Conservation (phyloP, 2,329 filamentous ascomycete species). For the Cladorrhinum sp. region DNA sequence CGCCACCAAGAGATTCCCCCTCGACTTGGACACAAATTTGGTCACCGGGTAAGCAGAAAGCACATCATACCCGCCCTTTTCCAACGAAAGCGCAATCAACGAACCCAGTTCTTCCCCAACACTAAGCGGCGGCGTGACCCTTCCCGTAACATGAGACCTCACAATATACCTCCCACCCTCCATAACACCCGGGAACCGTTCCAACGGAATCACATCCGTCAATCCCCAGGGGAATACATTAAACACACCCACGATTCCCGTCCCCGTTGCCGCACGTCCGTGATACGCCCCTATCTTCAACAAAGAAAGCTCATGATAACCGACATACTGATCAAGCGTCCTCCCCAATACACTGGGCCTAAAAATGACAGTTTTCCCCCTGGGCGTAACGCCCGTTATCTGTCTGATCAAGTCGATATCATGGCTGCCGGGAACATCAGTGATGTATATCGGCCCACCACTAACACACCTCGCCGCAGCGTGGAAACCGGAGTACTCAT, state of each 20-base stretch:
- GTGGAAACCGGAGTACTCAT: slow-evolving; percentile 75
- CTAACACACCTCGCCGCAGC: slow-evolving; percentile 86
- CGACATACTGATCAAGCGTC: slow-evolving; percentile 68
- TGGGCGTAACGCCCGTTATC: slow-evolving; percentile 72
- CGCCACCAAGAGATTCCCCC: slow-evolving; percentile 53
- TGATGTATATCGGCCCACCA: slow-evolving; percentile 92
- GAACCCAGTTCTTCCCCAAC: slow-evolving; percentile 40
- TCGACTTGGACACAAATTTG: slow-evolving; percentile 48
- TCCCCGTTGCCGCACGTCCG: slow-evolving; percentile 63
- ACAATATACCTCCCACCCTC: slow-evolving; percentile 63
- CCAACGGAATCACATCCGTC: slow-evolving; percentile 67
- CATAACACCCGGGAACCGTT: slow-evolving; percentile 69
- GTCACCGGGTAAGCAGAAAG: slow-evolving; percentile 69
- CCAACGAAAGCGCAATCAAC: slow-evolving; percentile 62
- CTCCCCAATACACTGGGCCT: slow-evolving; percentile 73
- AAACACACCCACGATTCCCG: slow-evolving; percentile 78
- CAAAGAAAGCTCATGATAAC: slow-evolving; percentile 69
- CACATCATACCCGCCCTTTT: slow-evolving; percentile 72
- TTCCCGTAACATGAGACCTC: slow-evolving; percentile 66
- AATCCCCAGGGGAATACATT: slow-evolving; percentile 66
- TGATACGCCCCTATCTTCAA: slow-evolving; percentile 79
- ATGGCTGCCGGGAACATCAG: slow-evolving; percentile 81
- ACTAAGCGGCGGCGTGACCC: slow-evolving; percentile 53
- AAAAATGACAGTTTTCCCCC: slow-evolving; percentile 75
- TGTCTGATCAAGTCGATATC: slow-evolving; percentile 71